Percentiles rank a stretch among this genome's conserved stretches.
Conservation (phyloP, 2,329 filamentous ascomycete genomes). For the Scytalidium sp. region DNA sequence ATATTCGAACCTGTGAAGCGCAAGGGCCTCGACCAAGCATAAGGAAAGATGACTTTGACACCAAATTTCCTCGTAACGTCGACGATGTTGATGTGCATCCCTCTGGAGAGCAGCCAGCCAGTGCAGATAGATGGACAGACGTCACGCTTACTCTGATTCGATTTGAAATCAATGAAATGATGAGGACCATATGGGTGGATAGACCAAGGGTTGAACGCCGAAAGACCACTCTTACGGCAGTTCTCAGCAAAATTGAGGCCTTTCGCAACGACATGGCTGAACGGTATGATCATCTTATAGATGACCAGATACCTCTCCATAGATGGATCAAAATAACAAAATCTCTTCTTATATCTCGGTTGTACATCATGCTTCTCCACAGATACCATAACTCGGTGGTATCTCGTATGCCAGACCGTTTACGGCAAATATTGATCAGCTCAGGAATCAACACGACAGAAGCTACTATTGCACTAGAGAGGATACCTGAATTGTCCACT, state of each 20-base stretch:
- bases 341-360: slow-evolving; percentile 57
- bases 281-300: slow-evolving; percentile 63
- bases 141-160: slow-evolving; percentile 66
- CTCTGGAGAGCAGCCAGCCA: slow-evolving; percentile 37
- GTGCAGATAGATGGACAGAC: slow-evolving; percentile 57
- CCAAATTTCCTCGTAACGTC: slow-evolving; percentile 67
- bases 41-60: slow-evolving; percentile 72
- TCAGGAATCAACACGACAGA: slow-evolving; percentile 54
- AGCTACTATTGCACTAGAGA: slow-evolving; percentile 51
- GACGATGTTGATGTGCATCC: slow-evolving; percentile 60
- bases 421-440: slow-evolving; percentile 62
- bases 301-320: slow-evolving; percentile 58
- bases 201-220: slow-evolving; percentile 60
- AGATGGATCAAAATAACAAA: slow-evolving; percentile 62
- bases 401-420: slow-evolving; percentile 53
- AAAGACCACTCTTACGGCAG: slow-evolving; percentile 58
- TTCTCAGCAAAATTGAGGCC: slow-evolving; percentile 66
- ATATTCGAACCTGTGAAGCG: slow-evolving; percentile 71
- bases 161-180: slow-evolving; percentile 72
- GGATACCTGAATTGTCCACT: slow-evolving; percentile 43
- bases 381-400: slow-evolving; percentile 51
- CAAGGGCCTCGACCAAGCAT: slow-evolving; percentile 71
- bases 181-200: slow-evolving; percentile 68
- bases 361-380: slow-evolving; percentile 67
- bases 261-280: slow-evolving; percentile 63